Evolutionary conservation across 2,329 filamentous ascomycete genomes (phyloP).

Genomic region (Didymella arachidicola): DNA sequence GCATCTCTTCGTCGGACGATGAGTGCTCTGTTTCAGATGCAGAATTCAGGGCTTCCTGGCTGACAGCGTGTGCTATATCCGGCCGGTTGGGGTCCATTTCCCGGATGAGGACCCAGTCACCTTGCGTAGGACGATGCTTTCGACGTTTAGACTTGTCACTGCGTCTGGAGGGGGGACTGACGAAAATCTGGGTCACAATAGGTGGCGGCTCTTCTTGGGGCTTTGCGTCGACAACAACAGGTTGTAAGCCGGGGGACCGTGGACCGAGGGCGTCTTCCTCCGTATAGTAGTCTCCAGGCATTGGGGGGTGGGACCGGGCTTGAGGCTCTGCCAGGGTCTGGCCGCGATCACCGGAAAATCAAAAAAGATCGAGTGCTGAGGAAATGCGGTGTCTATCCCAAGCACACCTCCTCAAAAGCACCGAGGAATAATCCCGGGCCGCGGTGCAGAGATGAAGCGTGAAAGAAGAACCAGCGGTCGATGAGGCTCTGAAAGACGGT

Average conservation of each 20-base stretch:
- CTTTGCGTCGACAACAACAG: conserved; percentile 54
- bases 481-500: conserved; percentile 36
- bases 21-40: conserved; percentile 51
- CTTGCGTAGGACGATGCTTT: conserved; percentile 65
- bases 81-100: conserved; percentile 70
- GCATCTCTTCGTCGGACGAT: conserved; percentile 54
- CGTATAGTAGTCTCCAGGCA: conserved; percentile 55
- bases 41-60: conserved; percentile 59
- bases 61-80: conserved; percentile 69
- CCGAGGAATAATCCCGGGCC: conserved; percentile 27
- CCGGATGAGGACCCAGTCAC: conserved; percentile 72
- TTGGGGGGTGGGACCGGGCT: conserved; percentile 36
- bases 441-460: conserved; percentile 30
- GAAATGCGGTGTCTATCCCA: conserved; percentile 26
- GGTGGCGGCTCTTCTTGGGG: conserved; percentile 62
- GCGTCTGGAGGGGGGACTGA: conserved; percentile 57
- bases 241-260: conserved; percentile 53
- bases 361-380: background rate
- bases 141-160: conserved; percentile 57
- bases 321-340: conserved; percentile 18
- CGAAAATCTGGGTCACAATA: conserved; percentile 37
- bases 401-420: conserved; percentile 32
- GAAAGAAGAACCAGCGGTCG: conserved; percentile 32
- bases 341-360: conserved; percentile 1
- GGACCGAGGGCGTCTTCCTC: conserved; percentile 58